Evolutionary conservation across 1,284 basidiomycete species (phyloP), one percentile per base, ranked within the genome.

Genomic region (Jaminaea rosea): DNA sequence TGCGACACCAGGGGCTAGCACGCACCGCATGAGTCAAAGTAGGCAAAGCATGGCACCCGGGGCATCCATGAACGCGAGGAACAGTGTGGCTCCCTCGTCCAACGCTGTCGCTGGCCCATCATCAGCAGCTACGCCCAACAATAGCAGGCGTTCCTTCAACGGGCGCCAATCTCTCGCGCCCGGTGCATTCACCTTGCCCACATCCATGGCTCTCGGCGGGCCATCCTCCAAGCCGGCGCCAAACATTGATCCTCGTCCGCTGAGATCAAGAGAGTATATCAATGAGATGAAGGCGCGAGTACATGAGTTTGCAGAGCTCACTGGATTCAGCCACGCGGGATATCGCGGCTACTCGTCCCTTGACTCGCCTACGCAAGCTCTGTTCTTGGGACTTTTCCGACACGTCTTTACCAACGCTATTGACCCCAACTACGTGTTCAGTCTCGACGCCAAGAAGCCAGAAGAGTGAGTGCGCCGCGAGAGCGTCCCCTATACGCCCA

Each of bases 341-440:
- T 68, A 67, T 50, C 60, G 63, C 44, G 58, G 59, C 17, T 60
- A 72, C 23, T 62, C 39, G 6, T 42, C 39, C 13, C 39, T 42
- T 23, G 39, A 69, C 52, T 65, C 71, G 47, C 72, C 72, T 19
- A 71, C 70, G 9, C 72, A 73, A 37, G 57, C 58, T 15, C 60
- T 66, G 1, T 69, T 72, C 46, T 55, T 69, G 26, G 58, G 56
- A 47, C 67, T 72, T 59, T 73, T 73, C 62, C 56, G 63, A 48
- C 67, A 70, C 57, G 58, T 72, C 45, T 73, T 71, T 46, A 41
- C 55, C 27, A 56, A 46, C 42, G 65, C 60, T 53, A 60, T 73
- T 42, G 72, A 73, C 51, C 49, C 52, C n/a, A 57, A 59, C 41
- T 67, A 71, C 45, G 46, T 52, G 46, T 59, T 71, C 51, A 65